Evolutionary conservation across 2,329 filamentous ascomycete species (phyloP), one percentile per base, ranked within the genome.

Genomic region (Alternaria consortialis): DNA sequence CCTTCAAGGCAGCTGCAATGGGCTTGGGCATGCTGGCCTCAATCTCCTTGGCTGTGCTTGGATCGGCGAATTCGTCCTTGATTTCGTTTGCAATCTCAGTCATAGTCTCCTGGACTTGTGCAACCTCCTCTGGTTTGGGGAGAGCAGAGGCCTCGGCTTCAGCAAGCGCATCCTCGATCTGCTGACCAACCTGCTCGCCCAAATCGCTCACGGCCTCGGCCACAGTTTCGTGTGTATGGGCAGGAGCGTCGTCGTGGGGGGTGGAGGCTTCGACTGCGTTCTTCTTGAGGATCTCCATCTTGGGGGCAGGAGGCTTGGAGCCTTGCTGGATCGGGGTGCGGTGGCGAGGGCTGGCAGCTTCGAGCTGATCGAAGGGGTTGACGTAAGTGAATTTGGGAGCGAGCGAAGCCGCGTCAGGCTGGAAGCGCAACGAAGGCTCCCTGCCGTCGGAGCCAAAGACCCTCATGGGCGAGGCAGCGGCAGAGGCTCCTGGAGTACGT

Each of bases 351-450:
- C 88, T 90, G 3, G 88, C 88, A 43, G 88, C 87, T 58, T 88
- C 86, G 63, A 92, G 80, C 71, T 90, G 85, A 59, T 91, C 89
- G 69, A 92, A 92, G 1, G 90, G 90, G 69, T 92, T 92, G 69
- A 88, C 84, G 77, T 91, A 91, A 29, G 85, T 91, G 76, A 91
- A 91, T 55, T 89, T 82, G 54, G 84, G 73, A 7, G 78, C 71
- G 39, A 75, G 66, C 20, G 66, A 52, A 8, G 63, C 54, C 1
- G 78, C 59, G 36, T 78, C 74, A 37, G 73, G 68, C 20, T 74
- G 67, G 58, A 71, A 67, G 43, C 77, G 79, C 42, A 74, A 73
- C 6, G 78, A 75, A 47, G 77, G 55, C 8, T 62, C 66, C 76
- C 77, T 64, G 80, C 82, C 75, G 81, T 84, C 36, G 74, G 76